Conservation (phyloP, 1,139 yeast species). For the Yamadazyma siamensis region DNA sequence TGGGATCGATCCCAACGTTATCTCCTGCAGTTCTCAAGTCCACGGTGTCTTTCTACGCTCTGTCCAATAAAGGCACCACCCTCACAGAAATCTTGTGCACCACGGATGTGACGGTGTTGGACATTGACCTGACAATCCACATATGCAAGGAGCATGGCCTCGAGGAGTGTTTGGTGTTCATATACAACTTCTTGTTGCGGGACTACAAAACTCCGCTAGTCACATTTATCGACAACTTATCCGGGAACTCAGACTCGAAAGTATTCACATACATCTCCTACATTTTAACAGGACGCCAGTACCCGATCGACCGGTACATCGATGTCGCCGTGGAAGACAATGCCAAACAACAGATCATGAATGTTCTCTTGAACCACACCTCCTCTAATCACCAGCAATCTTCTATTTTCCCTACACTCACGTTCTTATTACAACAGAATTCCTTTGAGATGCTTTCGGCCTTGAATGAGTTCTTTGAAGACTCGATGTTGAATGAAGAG, state of each 20-base stretch:
- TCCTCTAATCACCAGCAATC: slow-evolving; percentile 16
- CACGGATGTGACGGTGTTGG: slow-evolving; percentile 62
- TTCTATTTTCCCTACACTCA: slow-evolving; percentile 59
- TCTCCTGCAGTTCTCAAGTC: slow-evolving; percentile 63
- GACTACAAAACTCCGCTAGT: slow-evolving; percentile 69
- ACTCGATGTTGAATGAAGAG: slow-evolving; percentile 58
- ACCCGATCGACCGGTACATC: slow-evolving; percentile 62
- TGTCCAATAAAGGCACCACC: slow-evolving; percentile 36
- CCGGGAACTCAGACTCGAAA: slow-evolving; percentile 17
- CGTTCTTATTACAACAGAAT: slow-evolving; percentile 44
- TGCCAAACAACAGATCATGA: slow-evolving; percentile 50
- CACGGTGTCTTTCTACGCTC: slow-evolving; percentile 51
- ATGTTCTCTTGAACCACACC: slow-evolving; percentile 45
- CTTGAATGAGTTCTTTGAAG: slow-evolving; percentile 78
- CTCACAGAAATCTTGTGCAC: slow-evolving; percentile 67
- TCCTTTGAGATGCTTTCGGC: slow-evolving; percentile 60
- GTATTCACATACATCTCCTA: slow-evolving; percentile 64
- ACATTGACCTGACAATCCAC: slow-evolving; percentile 65
- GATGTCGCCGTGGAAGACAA: slow-evolving; percentile 18
- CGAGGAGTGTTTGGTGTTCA: slow-evolving; percentile 58
- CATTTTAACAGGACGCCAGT: slow-evolving; percentile 71
- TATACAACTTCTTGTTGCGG: slow-evolving; percentile 61
- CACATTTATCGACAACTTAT: slow-evolving; percentile 48
- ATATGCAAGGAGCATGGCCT: slow-evolving; percentile 55
- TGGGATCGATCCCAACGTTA: slow-evolving; percentile 42